phyloP scores from a whole-genome alignment of 179 eudicot species.

The Amaranthus tricolor region DNA sequence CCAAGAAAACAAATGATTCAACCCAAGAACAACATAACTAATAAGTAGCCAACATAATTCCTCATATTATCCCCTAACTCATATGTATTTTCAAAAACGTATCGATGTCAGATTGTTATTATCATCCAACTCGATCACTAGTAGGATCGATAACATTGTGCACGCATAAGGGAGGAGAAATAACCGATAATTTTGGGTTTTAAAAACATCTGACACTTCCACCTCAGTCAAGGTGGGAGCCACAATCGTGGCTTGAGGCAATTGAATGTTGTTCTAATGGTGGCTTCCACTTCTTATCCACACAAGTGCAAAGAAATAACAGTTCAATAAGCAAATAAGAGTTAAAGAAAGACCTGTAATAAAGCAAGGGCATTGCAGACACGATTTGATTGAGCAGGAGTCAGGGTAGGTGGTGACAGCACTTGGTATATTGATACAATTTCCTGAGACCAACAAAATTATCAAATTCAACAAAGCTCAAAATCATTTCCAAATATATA shows the following conservation, averaged over 20 bases:
- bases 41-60: too few relatives aligned
- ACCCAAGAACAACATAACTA: too few relatives aligned
- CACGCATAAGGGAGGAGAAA: too few relatives aligned
- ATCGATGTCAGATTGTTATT: too few relatives aligned
- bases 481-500: not conserved
- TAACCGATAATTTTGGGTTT: too few relatives aligned
- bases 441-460: slow-evolving; percentile 54
- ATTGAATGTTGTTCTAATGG: too few relatives aligned
- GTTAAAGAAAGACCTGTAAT: slow-evolving; percentile 55
- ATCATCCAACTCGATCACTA: too few relatives aligned
- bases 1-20: too few relatives aligned
- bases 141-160: too few relatives aligned
- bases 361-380: slow-evolving; percentile 98
- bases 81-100: not conserved
- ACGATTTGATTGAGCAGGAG: slow-evolving; percentile 83
- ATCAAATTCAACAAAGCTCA: not conserved
- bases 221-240: too few relatives aligned
- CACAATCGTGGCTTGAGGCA: too few relatives aligned
- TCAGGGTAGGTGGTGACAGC: slow-evolving; percentile 84
- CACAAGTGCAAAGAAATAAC: not conserved
- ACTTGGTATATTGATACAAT: slow-evolving; percentile 89
- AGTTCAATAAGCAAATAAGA: not conserved
- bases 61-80: not conserved
- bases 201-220: too few relatives aligned
- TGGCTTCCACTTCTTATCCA: not conserved